Conservation (phyloP, 202 grass and related monocot genomes). For the Tripidium arundinaceum region DNA sequence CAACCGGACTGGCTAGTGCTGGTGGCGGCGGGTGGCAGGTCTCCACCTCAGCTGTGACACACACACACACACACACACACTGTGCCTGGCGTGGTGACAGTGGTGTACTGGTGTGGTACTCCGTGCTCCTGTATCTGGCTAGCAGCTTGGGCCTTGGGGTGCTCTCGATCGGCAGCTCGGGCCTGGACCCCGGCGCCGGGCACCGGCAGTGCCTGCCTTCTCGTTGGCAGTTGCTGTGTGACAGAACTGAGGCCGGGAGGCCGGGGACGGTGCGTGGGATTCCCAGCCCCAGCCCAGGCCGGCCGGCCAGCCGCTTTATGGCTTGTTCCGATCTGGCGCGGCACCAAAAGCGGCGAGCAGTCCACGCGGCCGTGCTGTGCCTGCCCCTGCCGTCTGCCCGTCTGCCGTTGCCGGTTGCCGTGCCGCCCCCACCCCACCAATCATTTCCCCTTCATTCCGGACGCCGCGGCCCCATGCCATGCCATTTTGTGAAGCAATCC, state of each 20-base stretch:
- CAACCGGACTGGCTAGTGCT: not conserved
- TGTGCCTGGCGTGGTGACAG: not conserved
- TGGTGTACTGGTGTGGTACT: too few relatives aligned
- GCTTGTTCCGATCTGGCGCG: slow-evolving; percentile 23
- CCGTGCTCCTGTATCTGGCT: not conserved
- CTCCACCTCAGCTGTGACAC: not conserved
- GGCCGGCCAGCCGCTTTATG: not conserved
- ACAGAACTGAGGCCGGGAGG: too few relatives aligned
- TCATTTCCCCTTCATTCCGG: not conserved
- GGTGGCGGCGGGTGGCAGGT: slow-evolving; percentile 2
- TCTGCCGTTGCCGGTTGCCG: not conserved
- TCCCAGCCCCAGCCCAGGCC: not conserved
- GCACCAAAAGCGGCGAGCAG: slow-evolving; percentile 5
- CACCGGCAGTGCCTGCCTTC: not conserved
- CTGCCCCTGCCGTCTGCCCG: not conserved
- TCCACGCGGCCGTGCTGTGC: slow-evolving; percentile 20
- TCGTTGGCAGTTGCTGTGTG: not conserved
- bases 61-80: too few relatives aligned
- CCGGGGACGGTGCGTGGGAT: not conserved
- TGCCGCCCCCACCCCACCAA: slow-evolving; percentile 1
- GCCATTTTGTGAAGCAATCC: not conserved
- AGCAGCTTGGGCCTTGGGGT: not conserved
- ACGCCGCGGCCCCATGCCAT: not conserved
- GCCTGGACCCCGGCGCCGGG: not conserved
- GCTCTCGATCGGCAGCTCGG: not conserved